Percentiles rank a stretch among this genome's conserved stretches.
Conservation (phyloP, 2,329 filamentous ascomycete species). For the Shiraia sp. region DNA sequence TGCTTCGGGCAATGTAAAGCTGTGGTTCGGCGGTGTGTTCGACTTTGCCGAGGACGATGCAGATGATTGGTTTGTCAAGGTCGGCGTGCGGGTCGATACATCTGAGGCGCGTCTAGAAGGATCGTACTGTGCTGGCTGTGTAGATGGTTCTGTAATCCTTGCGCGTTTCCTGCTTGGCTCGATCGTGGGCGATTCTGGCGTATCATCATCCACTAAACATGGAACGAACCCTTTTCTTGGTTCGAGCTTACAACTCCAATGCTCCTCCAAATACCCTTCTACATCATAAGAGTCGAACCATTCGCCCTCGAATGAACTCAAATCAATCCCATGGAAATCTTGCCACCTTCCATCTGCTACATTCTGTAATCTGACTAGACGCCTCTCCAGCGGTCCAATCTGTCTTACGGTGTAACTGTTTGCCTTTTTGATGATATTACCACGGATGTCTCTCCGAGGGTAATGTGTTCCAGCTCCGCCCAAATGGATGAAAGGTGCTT, state of each 20-base stretch:
- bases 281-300: conserved; percentile 80
- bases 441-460: conserved; percentile 44
- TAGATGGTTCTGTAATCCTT: conserved; percentile 7
- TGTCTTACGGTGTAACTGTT: conserved; percentile 38
- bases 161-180: neutral
- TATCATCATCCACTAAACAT: conserved; percentile 46
- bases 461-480: conserved; percentile 72
- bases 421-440: conserved; percentile 37
- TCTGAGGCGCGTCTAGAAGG: neutral
- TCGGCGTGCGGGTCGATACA: conserved; percentile 3
- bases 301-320: conserved; percentile 69
- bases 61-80: conserved; percentile 2
- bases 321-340: conserved; percentile 47
- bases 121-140: conserved; percentile 1
- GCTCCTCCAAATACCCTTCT: conserved; percentile 68
- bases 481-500: conserved; percentile 65
- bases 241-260: conserved; percentile 66
- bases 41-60: conserved; percentile 2
- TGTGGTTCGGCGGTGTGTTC: conserved; percentile 1
- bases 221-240: conserved; percentile 62
- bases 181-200: conserved; percentile 6
- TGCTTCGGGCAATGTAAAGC: conserved; percentile 9
- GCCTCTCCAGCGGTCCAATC: conserved; percentile 40
- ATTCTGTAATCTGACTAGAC: conserved; percentile 19
- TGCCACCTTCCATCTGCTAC: conserved; percentile 23